Evolutionary conservation across 2,329 filamentous ascomycete species (phyloP), one percentile per base, ranked within the genome.

Genomic region (Colletotrichum echinochloae): DNA sequence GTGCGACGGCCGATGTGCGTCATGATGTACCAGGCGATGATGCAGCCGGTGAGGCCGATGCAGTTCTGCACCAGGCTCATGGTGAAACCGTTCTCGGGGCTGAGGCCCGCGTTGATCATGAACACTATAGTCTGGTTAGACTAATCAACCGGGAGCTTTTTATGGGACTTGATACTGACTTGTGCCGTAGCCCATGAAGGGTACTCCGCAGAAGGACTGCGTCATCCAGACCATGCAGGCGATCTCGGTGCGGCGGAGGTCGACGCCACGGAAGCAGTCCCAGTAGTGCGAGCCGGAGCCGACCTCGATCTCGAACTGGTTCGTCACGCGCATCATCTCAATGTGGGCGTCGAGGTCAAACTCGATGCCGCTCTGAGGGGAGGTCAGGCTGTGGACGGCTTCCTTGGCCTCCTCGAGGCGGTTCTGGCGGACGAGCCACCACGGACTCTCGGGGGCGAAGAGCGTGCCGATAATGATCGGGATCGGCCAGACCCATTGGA

Each of bases 21-120:
- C 59, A 81, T 75, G 33, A 81, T 81, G 71, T 81, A 82, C 74
- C 81, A 82, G 8, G 78, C 80, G 6, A 80, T 83, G 26, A 79
- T 77, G 6, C 78, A 80, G 48, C 85, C 81, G 39, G 81, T 46
- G 49, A 86, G 84, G 26, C 82, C 83, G 63, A 85, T 79, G 16
- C 79, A 80, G 30, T 81, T 83, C 76, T 74, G 81, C 57, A 66
- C 84, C 35, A 86, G 76, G 26, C 81, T 77, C 64, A 83, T 78
- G 56, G 77, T 76, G 73, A 81, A 79, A n/a, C 79, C 76, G 1
- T 78, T 71, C 46, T 71, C 68, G 12, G 73, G 65, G 9, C 69
- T 69, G 35, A 83, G 76, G 51, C 81, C 80, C 1, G 70, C 70
- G 41, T 63, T 65, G 26, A 46, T 49, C 66, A 72, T 66, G 62